Base-by-base conservation (phyloP, 345 rosid genomes). In the Eucalyptus brandiana region DNA sequence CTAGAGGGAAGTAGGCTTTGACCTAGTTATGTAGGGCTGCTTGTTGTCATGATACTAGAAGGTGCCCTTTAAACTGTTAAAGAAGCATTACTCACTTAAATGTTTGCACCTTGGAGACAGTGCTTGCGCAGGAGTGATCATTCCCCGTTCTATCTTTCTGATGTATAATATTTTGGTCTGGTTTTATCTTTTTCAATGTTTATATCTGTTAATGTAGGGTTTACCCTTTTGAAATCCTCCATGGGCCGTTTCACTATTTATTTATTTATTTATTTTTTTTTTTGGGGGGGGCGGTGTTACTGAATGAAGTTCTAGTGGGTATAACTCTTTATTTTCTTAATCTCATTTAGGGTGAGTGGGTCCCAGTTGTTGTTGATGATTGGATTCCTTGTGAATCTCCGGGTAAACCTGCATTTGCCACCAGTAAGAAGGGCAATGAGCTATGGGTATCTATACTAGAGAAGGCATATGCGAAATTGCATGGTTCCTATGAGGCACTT, bases 301-400 rank as follows among this genome's bases (percentile, higher is more conserved):
- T 28, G 54, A 76, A 11, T 76, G 28, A 69, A n/a, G 42, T 50
- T 53, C 47, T 28, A 89, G 87, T 81, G 85, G 69, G 67, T 50
- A 72, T 88, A 47, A 48, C 56, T 50, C 88, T 76, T 56, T 89
- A 28, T 89, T 89, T 8, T 87, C 89, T 23, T 87, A 13, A 86
- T 76, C 86, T 87, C 34, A 11, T 93, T 91, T 92, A 98, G 99
- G 99, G 99, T 87, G 99, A 98, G 91, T 98, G 99, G 99, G 99
- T 98, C 89, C 99, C 99, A 21, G 99, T 98, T 58, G 99, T 98
- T 87, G 96, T 98, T 85, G 99, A 98, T 92, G 99, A 98, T 93
- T 98, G 99, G 99, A 98, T 98, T 92, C 99, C 99, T 50, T 98
- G 99, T 87, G 99, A 98, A 92, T 93, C 97, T 81, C 97, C 93